Percentiles rank a stretch among this genome's conserved stretches.
Evolutionary conservation across 1,284 basidiomycete genomes (phyloP).

Genomic region (Hemileia vastatrix): DNA sequence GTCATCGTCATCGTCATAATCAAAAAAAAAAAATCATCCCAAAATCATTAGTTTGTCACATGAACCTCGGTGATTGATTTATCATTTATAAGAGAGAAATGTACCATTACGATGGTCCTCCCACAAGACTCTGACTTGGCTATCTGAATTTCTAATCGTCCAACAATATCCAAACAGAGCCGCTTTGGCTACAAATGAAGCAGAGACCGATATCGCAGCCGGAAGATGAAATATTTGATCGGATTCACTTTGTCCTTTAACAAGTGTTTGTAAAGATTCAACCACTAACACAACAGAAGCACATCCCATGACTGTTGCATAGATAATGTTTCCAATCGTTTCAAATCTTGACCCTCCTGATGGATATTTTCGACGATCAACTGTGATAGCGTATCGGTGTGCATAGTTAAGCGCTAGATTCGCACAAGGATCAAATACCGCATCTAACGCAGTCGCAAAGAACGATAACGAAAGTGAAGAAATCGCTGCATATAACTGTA

Average conservation of each 20-base stretch:
- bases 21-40: no score
- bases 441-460: constrained; percentile 24
- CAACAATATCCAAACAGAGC: constrained; percentile 77
- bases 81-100: background rate
- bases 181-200: constrained; percentile 56
- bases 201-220: constrained; percentile 11
- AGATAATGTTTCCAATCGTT: constrained; percentile 52
- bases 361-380: constrained; percentile 59
- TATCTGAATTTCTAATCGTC: constrained; percentile 64
- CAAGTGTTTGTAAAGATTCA: constrained; percentile 10
- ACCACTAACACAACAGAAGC: constrained; percentile 15
- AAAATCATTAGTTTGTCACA: no score
- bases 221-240: constrained; percentile 1
- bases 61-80: no score
- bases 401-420: constrained; percentile 22
- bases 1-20: no score
- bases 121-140: constrained; percentile 86
- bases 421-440: constrained; percentile 23
- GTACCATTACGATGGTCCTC: constrained; percentile 60
- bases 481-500: constrained; percentile 24
- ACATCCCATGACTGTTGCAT: constrained; percentile 15
- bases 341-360: constrained; percentile 80
- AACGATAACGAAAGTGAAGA: constrained; percentile 25
- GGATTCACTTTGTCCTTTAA: background rate
- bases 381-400: constrained; percentile 11